A percentile compares a stretch with the other conserved stretches of the same genome.
phyloP scores from a whole-genome alignment of 352 stramenopile species.

The Phytophthora pinifolia region DNA sequence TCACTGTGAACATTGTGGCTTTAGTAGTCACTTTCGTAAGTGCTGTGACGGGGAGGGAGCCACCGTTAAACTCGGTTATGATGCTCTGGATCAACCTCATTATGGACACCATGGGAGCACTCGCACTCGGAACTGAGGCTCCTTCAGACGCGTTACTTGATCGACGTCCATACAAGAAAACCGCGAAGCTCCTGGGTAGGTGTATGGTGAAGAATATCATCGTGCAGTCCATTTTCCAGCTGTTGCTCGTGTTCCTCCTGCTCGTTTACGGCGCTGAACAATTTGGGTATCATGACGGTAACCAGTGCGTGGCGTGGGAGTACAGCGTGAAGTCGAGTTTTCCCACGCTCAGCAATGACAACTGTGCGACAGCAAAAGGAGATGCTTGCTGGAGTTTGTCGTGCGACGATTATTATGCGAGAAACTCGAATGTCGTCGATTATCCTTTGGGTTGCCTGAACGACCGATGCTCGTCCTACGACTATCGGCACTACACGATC shows the following conservation, averaged over 20 bases:
- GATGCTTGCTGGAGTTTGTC: conserved; percentile 47
- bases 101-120: conserved; percentile 82
- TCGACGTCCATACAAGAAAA: conserved; percentile 74
- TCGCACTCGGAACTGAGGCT: conserved; percentile 71
- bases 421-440: conserved; percentile 31
- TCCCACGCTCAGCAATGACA: conserved; percentile 30
- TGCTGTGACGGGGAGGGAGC: conserved; percentile 82
- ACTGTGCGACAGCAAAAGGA: conserved; percentile 51
- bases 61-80: conserved; percentile 82
- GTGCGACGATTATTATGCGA: conserved; percentile 74
- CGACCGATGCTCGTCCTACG: conserved; percentile 48
- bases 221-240: conserved; percentile 67
- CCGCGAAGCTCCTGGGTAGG: conserved; percentile 48
- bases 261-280: conserved; percentile 51
- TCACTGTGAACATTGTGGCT: conserved; percentile 85
- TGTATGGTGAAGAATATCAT: conserved; percentile 81
- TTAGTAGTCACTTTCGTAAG: conserved; percentile 79
- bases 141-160: conserved; percentile 67
- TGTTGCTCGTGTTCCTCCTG: conserved; percentile 88
- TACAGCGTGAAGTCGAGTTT: conserved; percentile 60
- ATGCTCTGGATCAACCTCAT: conserved; percentile 91
- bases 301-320: conserved; percentile 42
- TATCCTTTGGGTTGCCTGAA: conserved; percentile 59
- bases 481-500: conserved; percentile 95
- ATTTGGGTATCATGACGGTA: conserved; percentile 67